Percentiles rank a stretch among this genome's conserved stretches.
Conservation (phyloP, 371 early-diverging fungal genomes). For the Mortierella sp. region DNA sequence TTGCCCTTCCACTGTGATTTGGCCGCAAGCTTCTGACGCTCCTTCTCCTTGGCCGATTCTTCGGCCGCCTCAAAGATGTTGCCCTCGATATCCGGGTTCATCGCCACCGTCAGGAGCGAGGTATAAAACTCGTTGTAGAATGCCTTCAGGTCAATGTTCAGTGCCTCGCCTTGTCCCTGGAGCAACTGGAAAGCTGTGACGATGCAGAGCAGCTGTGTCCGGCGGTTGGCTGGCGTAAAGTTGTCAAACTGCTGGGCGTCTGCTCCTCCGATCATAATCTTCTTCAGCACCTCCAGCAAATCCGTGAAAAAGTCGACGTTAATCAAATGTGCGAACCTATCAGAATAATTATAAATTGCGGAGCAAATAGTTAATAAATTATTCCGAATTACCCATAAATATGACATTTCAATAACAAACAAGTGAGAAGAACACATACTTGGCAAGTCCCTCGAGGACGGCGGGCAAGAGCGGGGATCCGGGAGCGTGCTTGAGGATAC, state of each 20-base stretch:
- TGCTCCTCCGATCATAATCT: slow-evolving; percentile 75
- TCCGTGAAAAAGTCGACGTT: slow-evolving; percentile 96
- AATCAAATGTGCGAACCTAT: slow-evolving; percentile 91
- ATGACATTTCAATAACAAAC: neutral
- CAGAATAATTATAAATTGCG: neutral
- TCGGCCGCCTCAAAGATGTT: slow-evolving; percentile 50
- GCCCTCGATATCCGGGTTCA: slow-evolving; percentile 75
- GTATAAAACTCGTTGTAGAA: slow-evolving; percentile 87
- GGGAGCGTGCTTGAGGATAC: slow-evolving; percentile 89
- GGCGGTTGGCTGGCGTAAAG: slow-evolving; percentile 58
- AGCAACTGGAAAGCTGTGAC: slow-evolving; percentile 89
- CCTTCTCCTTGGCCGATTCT: slow-evolving; percentile 45
- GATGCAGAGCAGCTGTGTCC: slow-evolving; percentile 86
- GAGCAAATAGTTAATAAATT: neutral
- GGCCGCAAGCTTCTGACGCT: slow-evolving; percentile 47
- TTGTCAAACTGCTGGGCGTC: slow-evolving; percentile 55
- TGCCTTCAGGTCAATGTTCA: slow-evolving; percentile 90
- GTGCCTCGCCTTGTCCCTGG: slow-evolving; percentile 88
- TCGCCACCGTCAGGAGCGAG: slow-evolving; percentile 77
- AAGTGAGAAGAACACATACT: slow-evolving; percentile 55
- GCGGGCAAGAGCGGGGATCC: slow-evolving; percentile 84
- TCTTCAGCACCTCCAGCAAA: slow-evolving; percentile 83
- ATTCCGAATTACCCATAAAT: neutral
- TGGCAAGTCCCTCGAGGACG: slow-evolving; percentile 91
- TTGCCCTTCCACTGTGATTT: slow-evolving; percentile 40